Base-by-base conservation (phyloP, 1,284 basidiomycete genomes). In the Apiotrichum domesticum region DNA sequence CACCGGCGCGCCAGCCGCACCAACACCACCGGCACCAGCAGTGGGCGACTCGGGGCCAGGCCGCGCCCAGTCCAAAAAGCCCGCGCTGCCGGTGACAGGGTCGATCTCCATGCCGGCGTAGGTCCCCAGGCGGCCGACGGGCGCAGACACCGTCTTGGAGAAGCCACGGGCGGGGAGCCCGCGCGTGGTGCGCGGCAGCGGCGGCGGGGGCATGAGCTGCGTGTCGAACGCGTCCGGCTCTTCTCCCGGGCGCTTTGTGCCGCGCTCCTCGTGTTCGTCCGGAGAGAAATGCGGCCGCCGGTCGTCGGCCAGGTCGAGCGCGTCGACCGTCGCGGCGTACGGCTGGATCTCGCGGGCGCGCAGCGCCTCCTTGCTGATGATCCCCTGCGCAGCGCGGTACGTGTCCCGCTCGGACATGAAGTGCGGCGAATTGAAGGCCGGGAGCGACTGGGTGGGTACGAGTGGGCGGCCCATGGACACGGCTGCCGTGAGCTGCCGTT, bases 41-140 rank as follows among this genome's bases (percentile, higher is more conserved):
- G 21, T 21, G 21, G 21, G 21, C 21, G 21, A 21, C 21, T 21
- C 21, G 21, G 21, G 21, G 21, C 21, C 21, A 21, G 21, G 21
- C 21, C 21, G 21, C 21, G 21, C 21, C 21, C 21, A 21, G 21
- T 21, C 21, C 21, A 21, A 21, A 21, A 21, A 21, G 21, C 21
- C 21, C 10, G 48, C 48, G 37, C n/a, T 43, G 33, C 33, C 40
- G 11, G 40, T 43, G 33, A 32, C 32, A 3, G 40, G 41, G 35
- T 73, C 70, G 8, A 74, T 59, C n/a, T 69, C 66, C 64, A 67
- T 69, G 13, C 68, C 67, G 56, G 61, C 65, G 6, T 57, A 68
- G 37, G 13, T 56, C 1, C 66, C 62, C 35, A 68, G 51, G 11
- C 54, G 41, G n/a, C 65, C 58, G 1, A 74, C 71, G n/a, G 72